These are phyloP conservation scores for Candida parachauliodes DNA, from an alignment of 805 yeast species.

Conservation along the genomic window DNA sequence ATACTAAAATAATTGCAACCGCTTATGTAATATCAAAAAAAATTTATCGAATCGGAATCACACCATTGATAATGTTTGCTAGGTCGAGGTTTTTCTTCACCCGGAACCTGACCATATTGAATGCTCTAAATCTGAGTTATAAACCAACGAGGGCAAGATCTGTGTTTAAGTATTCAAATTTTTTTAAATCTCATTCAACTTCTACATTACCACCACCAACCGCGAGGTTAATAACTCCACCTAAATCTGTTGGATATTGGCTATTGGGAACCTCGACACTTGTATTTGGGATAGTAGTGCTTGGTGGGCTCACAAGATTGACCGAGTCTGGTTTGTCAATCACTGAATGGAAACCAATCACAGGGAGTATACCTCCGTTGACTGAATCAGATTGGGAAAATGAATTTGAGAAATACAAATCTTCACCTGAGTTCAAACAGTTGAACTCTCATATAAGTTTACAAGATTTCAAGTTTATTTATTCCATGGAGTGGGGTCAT, in stretches of 20 bases:
- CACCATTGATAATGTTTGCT: slow-evolving; percentile 27
- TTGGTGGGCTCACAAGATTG: slow-evolving; percentile 92
- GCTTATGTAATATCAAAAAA: too few relatives aligned
- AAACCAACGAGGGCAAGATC: too few relatives aligned
- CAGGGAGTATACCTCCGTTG: slow-evolving; percentile 91
- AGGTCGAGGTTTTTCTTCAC: slow-evolving; percentile 58
- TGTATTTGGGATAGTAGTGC: slow-evolving; percentile 92
- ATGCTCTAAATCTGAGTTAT: slow-evolving; percentile 15
- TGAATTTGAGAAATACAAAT: slow-evolving; percentile 77
- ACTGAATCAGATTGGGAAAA: slow-evolving; percentile 76
- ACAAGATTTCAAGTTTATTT: slow-evolving; percentile 93
- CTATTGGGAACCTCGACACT: slow-evolving; percentile 80
- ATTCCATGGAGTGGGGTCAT: slow-evolving; percentile 97
- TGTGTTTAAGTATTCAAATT: neutral
- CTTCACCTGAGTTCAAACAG: slow-evolving; percentile 87
- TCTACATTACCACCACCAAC: neutral
- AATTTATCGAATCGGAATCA: slow-evolving; percentile 3
- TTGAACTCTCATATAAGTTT: slow-evolving; percentile 84
- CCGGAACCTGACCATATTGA: slow-evolving; percentile 47
- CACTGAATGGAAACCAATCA: slow-evolving; percentile 98
- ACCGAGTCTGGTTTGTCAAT: slow-evolving; percentile 95
- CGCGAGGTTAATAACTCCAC: slow-evolving; percentile 14
- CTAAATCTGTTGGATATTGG: slow-evolving; percentile 72
- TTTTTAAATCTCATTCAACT: neutral
- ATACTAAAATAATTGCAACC: neutral